Evolutionary conservation across 345 rosid species (phyloP), one percentile per base, ranked within the genome.

Genomic region (Garcia nutans): DNA sequence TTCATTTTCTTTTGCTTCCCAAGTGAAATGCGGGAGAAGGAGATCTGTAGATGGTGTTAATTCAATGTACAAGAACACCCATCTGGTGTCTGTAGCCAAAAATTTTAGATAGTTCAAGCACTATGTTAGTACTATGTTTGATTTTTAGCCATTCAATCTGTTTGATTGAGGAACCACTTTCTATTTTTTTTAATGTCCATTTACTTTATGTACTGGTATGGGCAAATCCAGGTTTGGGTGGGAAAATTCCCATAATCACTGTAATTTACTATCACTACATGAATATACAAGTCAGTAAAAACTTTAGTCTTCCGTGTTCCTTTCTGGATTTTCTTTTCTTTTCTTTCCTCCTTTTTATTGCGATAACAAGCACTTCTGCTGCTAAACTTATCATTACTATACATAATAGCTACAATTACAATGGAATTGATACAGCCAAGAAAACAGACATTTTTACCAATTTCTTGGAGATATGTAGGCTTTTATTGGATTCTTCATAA

Each of bases 101-200:
- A 67, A 61, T 1, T 75, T 84, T 58, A 79, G 86, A 81, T 84
- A 82, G 77, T 23, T 56, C 0, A 31, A 23, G 19, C 10, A 10
- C 10, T 23, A 8, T 6, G 9, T 26, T 50, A 10, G 17, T 17
- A 10, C 22, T 23, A 0, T 42, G n/a, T 26, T 74, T 74, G 42
- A 22, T 56, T 65, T 54, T 45, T 20, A 22, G 17, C 49, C 7
- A 0, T 41, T 61, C 76, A 61, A 47, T 73, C 23, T 19, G 17
- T 10, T 44, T 10, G 24, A 73, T 61, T 61, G 68, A 62, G 37
- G 17, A 28, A 47, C 28, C 57, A 60, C 44, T 59, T 10, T 1
- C 26, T 24, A 17, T 60, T 44, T 62, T 19, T 61, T 61, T 19
- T 13, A 44, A 4, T 37, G 41, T 44, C 23, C 3, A 11, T 37